Evolutionary conservation across 1,139 yeast species (phyloP).

Genomic region (Yamadazyma sp.): DNA sequence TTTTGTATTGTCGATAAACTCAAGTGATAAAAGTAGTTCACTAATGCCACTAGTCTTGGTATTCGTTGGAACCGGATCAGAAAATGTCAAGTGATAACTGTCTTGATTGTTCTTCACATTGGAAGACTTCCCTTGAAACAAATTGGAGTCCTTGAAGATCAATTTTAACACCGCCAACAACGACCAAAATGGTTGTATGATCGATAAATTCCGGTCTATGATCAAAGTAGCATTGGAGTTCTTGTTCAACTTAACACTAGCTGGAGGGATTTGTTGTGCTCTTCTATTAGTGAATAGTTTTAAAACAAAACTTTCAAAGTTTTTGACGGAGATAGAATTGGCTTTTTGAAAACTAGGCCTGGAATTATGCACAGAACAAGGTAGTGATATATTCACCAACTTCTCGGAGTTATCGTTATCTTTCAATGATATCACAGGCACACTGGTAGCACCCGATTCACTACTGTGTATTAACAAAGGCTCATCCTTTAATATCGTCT

Average conservation of each 20-base stretch:
- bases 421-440: constrained; percentile 13
- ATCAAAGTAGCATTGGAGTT: constrained; percentile 15
- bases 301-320: constrained; percentile 55
- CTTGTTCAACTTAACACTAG: constrained; percentile 17
- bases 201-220: constrained; percentile 16
- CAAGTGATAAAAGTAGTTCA: constrained; percentile 22
- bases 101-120: constrained; percentile 21
- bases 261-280: constrained; percentile 4
- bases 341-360: constrained; percentile 12
- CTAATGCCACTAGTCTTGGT: constrained; percentile 1
- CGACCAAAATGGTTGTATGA: constrained; percentile 67
- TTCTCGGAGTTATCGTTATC: constrained; percentile 5
- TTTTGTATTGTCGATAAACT: constrained; percentile 32
- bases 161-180: constrained; percentile 62
- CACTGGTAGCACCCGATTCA: constrained; percentile 4
- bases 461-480: constrained; percentile 2
- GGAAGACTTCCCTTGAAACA: constrained; percentile 47
- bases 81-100: constrained; percentile 13
- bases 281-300: constrained; percentile 35
- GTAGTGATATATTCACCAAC: constrained; percentile 10
- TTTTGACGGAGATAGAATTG: constrained; percentile 48
- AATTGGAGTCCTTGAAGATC: constrained; percentile 47
- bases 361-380: constrained; percentile 15
- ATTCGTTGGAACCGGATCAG: neutral
- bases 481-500: constrained; percentile 10